Conservation (phyloP, 306 rosid species). For the Fragaria ananassa region DNA sequence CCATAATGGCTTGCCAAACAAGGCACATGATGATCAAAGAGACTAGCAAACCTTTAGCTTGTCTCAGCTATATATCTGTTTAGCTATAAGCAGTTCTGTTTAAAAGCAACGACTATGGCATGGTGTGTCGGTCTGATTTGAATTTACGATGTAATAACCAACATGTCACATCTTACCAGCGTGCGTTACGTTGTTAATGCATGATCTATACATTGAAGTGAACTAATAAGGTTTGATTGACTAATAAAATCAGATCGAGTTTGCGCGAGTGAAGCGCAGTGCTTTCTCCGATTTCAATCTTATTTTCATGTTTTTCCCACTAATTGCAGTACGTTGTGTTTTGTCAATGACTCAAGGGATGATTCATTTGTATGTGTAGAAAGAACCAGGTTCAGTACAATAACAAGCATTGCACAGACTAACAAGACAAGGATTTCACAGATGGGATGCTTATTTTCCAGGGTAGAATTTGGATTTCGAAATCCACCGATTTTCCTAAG, state of each 20-base stretch:
- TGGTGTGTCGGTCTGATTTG: not conserved
- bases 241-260: not conserved
- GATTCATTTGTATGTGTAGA: not conserved
- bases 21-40: not conserved
- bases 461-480: not conserved
- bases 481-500: not conserved
- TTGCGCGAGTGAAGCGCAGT: not conserved
- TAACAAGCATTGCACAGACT: not conserved
- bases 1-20: not conserved
- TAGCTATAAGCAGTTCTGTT: too few species aligned
- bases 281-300: not conserved
- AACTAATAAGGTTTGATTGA: too few species aligned
- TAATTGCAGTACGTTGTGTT: not conserved
- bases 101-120: too few species aligned
- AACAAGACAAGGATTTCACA: not conserved
- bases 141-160: not conserved
- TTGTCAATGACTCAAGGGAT: too few species aligned
- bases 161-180: not conserved
- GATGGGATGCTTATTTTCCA: not conserved
- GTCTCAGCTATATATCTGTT: not conserved
- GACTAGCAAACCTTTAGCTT: not conserved
- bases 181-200: too few species aligned
- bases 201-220: not conserved
- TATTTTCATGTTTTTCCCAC: not conserved
- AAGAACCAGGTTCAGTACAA: not conserved